Percentiles rank a stretch among this genome's conserved stretches.
These are phyloP conservation scores for Cutaneotrichosporon sp. DNA, from an alignment of 1,284 basidiomycete genomes.

Conservation along the genomic window DNA sequence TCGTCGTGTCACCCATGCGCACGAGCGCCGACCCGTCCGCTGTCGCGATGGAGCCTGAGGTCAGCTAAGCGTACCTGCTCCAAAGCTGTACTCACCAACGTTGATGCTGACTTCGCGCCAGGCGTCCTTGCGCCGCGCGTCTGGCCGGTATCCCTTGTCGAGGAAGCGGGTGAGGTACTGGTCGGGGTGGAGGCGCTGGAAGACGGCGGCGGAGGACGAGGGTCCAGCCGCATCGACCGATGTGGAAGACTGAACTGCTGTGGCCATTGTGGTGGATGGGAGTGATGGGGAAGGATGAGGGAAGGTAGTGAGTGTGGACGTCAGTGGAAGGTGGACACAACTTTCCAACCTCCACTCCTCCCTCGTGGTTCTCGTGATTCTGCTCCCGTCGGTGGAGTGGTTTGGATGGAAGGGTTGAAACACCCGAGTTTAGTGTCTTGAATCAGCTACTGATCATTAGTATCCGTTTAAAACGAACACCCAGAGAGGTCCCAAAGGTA, in stretches of 20 bases:
- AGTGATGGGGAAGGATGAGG: not conserved
- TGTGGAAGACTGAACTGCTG: constrained; percentile 5
- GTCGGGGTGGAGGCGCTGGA: constrained; percentile 77
- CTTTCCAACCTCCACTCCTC: not conserved
- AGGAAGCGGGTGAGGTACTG: constrained; percentile 79
- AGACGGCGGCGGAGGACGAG: constrained; percentile 64
- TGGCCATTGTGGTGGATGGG: constrained; percentile 8
- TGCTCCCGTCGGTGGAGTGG: not conserved
- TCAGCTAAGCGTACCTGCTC: not conserved
- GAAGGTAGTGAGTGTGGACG: not conserved
- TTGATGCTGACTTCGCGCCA: constrained; percentile 73
- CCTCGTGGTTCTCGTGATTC: not conserved
- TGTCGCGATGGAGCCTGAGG: constrained; percentile 78
- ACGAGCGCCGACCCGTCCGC: constrained; percentile 88
- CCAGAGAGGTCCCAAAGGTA: no score
- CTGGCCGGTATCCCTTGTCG: constrained; percentile 68
- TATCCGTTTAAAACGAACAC: not conserved
- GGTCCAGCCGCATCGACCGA: constrained; percentile 17
- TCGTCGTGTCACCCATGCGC: constrained; percentile 81
- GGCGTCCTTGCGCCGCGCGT: constrained; percentile 65
- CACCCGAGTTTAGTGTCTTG: not conserved
- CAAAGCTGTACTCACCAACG: constrained; percentile 63
- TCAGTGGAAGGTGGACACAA: not conserved
- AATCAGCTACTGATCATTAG: not conserved
- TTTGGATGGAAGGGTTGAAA: not conserved